These are phyloP conservation scores for Penicillium simplicissimum DNA, from an alignment of 495 filamentous ascomycete species.

Conservation along the genomic window DNA sequence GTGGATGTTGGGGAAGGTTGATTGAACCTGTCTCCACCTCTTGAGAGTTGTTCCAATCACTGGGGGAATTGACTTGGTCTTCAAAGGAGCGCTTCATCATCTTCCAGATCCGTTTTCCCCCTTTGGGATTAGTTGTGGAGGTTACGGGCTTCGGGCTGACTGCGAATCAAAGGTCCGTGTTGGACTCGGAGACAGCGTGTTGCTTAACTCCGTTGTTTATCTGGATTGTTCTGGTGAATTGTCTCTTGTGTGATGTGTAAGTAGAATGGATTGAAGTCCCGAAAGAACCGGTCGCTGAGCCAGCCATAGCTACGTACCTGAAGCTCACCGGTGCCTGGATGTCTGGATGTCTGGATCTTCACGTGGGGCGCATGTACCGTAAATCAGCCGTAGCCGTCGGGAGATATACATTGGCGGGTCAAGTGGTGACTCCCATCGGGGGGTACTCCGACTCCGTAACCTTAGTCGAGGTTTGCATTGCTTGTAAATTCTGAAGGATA, in stretches of 20 bases:
- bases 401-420: too few species aligned
- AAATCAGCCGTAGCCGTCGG: too few species aligned
- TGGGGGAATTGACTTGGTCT: background rate
- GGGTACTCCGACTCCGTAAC: too few species aligned
- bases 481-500: too few species aligned
- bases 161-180: slow-evolving; percentile 4
- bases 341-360: too few species aligned
- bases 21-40: background rate
- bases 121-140: slow-evolving; percentile 7
- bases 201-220: background rate
- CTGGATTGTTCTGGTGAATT: background rate
- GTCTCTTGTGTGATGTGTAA: background rate
- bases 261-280: too few species aligned
- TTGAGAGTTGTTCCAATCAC: slow-evolving; percentile 4
- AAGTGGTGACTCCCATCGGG: too few species aligned
- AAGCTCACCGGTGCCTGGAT: too few species aligned
- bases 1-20: background rate
- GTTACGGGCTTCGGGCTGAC: background rate
- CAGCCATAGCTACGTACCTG: too few species aligned
- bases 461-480: too few species aligned
- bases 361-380: too few species aligned
- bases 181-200: background rate
- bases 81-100: slow-evolving; percentile 3
- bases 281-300: too few species aligned
- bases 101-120: slow-evolving; percentile 12